phyloP scores from a whole-genome alignment of 768 basidiomycete species.

The Boletus pseudopeckii region DNA sequence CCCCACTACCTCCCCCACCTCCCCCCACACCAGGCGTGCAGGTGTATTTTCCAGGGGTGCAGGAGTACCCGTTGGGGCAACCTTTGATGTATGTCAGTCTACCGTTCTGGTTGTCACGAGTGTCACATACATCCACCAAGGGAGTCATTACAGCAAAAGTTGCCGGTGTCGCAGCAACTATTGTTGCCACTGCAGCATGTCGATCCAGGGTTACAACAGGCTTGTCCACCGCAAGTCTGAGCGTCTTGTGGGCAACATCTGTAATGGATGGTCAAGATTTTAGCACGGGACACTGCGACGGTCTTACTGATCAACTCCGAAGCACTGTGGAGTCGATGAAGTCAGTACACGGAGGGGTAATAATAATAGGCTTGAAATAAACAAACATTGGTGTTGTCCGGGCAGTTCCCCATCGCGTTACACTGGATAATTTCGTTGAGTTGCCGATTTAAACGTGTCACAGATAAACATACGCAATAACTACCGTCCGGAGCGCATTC shows the following conservation, averaged over 20 bases:
- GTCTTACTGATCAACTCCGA: slow-evolving; percentile 3
- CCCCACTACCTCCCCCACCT: neutral
- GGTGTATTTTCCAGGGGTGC: slow-evolving; percentile 1
- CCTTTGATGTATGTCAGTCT: slow-evolving; percentile 13
- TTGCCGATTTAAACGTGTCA: too few relatives aligned
- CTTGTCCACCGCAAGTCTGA: slow-evolving; percentile 10
- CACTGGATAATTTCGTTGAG: slow-evolving; percentile 13
- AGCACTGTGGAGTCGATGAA: slow-evolving; percentile 6
- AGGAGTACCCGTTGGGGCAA: slow-evolving; percentile 14
- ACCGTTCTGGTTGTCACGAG: neutral
- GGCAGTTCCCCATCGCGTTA: slow-evolving; percentile 2
- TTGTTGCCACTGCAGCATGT: slow-evolving; percentile 8
- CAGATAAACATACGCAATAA: slow-evolving; percentile 16
- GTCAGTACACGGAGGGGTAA: neutral
- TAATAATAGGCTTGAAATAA: neutral
- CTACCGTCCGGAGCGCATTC: slow-evolving; percentile 16
- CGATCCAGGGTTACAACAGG: slow-evolving; percentile 12
- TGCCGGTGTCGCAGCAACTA: slow-evolving; percentile 10
- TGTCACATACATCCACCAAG: slow-evolving; percentile 21
- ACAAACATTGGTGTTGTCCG: slow-evolving; percentile 15
- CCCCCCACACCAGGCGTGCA: slow-evolving; percentile 5
- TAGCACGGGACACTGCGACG: neutral
- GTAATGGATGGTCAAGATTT: neutral
- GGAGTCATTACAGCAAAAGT: slow-evolving; percentile 20
- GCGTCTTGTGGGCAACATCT: slow-evolving; percentile 19